Conservation (phyloP, 306 rosid species). For the Ormosia semicastrata region DNA sequence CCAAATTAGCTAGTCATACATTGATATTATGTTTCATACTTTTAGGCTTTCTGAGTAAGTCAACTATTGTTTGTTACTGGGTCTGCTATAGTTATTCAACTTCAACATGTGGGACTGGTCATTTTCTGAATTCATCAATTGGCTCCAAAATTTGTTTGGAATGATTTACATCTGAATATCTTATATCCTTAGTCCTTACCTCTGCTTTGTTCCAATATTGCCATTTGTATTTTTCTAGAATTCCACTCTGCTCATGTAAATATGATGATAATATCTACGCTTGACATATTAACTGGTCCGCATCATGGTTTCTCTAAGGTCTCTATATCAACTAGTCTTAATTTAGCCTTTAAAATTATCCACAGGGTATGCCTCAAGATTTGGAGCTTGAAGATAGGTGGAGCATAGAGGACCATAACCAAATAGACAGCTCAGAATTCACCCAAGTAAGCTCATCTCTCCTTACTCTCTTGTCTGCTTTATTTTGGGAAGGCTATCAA, state of each 20-base stretch:
- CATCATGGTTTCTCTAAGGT: constrained; percentile 16
- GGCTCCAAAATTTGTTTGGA: neutral
- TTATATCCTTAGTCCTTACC: neutral
- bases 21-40: neutral
- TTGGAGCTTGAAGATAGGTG: constrained; percentile 40
- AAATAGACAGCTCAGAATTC: constrained; percentile 44
- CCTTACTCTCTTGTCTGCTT: constrained; percentile 7
- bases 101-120: neutral
- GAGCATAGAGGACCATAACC: constrained; percentile 37
- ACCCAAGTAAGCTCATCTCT: constrained; percentile 44
- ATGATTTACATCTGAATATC: constrained; percentile 4
- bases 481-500: constrained; percentile 5
- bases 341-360: constrained; percentile 23
- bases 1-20: neutral
- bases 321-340: constrained; percentile 2
- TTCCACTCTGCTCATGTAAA: neutral
- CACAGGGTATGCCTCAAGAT: constrained; percentile 62
- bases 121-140: neutral
- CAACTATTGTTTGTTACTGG: neutral
- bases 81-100: neutral
- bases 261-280: neutral
- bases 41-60: neutral
- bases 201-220: neutral
- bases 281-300: neutral
- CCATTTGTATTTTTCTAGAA: constrained; percentile 7